Conservation (phyloP, 148 eudicot species). For the Talinum fruticosum region DNA sequence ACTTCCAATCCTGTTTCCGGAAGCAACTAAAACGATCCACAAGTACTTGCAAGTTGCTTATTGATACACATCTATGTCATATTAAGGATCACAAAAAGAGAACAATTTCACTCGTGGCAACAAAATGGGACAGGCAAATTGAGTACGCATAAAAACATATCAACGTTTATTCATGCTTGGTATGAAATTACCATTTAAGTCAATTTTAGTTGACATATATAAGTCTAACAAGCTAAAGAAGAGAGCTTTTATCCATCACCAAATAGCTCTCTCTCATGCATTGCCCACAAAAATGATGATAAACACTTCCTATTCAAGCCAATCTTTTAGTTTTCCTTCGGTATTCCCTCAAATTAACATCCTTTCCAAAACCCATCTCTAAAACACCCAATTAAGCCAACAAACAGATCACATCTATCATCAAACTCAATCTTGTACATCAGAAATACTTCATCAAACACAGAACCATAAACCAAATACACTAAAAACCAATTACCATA, state of each 20-base stretch:
- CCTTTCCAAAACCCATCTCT: not conserved
- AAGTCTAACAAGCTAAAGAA: not conserved
- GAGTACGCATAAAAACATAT: not conserved
- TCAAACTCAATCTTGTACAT: not conserved
- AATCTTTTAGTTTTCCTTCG: not conserved
- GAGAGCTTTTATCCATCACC: not conserved
- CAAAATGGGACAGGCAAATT: not conserved
- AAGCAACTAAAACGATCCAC: not conserved
- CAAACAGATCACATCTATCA: too few species aligned
- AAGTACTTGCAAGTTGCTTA: not conserved
- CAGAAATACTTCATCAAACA: not conserved
- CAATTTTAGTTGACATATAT: not conserved
- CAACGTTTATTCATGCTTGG: not conserved
- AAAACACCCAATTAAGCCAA: not conserved
- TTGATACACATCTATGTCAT: not conserved
- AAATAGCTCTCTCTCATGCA: not conserved
- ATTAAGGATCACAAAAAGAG: not conserved
- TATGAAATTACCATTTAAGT: not conserved
- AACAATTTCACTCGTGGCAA: not conserved
- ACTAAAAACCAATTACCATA: not conserved
- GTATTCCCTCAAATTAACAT: not conserved
- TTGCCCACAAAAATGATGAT: not conserved
- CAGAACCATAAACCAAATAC: not conserved
- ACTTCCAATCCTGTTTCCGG: not conserved
- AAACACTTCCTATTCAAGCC: not conserved